A percentile compares a stretch with the other conserved stretches of the same genome.
Evolutionary conservation across 2,329 filamentous ascomycete genomes (phyloP).

Genomic region (Nannizzia gypsea): DNA sequence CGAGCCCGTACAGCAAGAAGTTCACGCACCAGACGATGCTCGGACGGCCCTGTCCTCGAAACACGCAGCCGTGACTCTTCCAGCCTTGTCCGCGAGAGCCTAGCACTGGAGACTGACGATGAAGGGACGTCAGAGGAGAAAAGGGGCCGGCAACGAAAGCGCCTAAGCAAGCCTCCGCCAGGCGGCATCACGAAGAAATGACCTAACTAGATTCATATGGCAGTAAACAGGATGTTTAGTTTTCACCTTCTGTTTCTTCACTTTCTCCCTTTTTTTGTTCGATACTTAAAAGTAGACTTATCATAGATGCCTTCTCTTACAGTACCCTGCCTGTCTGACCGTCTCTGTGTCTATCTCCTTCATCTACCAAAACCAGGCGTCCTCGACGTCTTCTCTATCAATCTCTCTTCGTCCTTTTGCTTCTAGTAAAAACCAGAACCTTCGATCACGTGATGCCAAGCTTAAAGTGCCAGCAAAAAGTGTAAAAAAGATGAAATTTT

Average conservation of each 20-base stretch:
- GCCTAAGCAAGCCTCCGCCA: slow-evolving; percentile 10
- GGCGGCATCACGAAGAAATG: slow-evolving; percentile 9
- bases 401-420: neutral
- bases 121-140: slow-evolving; percentile 8
- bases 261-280: slow-evolving; percentile 1
- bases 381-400: neutral
- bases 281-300: slow-evolving; percentile 6
- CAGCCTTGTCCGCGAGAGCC: neutral
- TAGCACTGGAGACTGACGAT: slow-evolving; percentile 9
- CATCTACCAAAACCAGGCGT: too few relatives aligned
- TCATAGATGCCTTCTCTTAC: neutral
- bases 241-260: neutral
- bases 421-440: slow-evolving; percentile 28
- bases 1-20: slow-evolving; percentile 8
- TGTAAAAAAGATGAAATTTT: slow-evolving; percentile 9
- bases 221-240: neutral
- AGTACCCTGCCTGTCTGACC: neutral
- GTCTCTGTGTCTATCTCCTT: neutral
- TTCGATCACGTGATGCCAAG: slow-evolving; percentile 25
- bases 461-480: slow-evolving; percentile 8
- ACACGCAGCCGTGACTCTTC: slow-evolving; percentile 17
- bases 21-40: neutral
- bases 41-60: slow-evolving; percentile 4
- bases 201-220: neutral
- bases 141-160: slow-evolving; percentile 6